Evolutionary conservation across 2,329 filamentous ascomycete genomes (phyloP).

Genomic region (Microcyclospora pomicola): DNA sequence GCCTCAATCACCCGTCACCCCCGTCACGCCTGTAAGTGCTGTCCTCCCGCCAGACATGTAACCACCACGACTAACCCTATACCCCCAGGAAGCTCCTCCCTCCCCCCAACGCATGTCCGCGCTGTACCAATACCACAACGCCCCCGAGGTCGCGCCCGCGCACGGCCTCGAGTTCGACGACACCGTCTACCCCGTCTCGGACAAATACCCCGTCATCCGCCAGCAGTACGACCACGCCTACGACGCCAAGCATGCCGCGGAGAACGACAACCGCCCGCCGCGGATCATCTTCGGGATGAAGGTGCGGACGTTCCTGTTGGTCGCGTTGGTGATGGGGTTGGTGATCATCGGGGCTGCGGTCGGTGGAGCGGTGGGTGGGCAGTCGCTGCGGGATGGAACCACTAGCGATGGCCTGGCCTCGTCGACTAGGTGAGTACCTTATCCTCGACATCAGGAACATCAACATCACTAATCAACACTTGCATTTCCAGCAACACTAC

Average conservation of each 20-base stretch:
- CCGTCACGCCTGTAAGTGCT: too few relatives aligned
- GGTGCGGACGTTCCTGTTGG: constrained; percentile 22
- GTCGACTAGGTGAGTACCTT: not conserved
- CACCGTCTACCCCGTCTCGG: constrained; percentile 21
- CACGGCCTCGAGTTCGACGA: constrained; percentile 27
- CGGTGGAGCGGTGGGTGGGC: constrained; percentile 23
- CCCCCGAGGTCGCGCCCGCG: constrained; percentile 25
- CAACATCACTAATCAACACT: constrained; percentile 2
- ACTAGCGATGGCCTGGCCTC: not conserved
- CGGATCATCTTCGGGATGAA: constrained; percentile 29
- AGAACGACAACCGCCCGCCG: constrained; percentile 19
- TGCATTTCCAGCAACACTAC: constrained; percentile 6
- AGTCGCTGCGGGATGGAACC: constrained; percentile 14
- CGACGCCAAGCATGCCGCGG: constrained; percentile 9
- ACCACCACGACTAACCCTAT: too few relatives aligned
- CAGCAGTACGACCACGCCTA: constrained; percentile 11
- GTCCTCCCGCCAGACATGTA: too few relatives aligned
- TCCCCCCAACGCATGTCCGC: constrained; percentile 19
- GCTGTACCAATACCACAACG: constrained; percentile 27
- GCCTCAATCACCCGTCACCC: too few relatives aligned
- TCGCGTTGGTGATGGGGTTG: constrained; percentile 18
- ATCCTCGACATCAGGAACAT: not conserved
- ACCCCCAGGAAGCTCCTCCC: not conserved
- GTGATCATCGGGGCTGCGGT: constrained; percentile 25
- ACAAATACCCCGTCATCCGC: constrained; percentile 24